Evolutionary conservation across 441 rosid species (phyloP).

Genomic region (Metrosideros polymorpha): DNA sequence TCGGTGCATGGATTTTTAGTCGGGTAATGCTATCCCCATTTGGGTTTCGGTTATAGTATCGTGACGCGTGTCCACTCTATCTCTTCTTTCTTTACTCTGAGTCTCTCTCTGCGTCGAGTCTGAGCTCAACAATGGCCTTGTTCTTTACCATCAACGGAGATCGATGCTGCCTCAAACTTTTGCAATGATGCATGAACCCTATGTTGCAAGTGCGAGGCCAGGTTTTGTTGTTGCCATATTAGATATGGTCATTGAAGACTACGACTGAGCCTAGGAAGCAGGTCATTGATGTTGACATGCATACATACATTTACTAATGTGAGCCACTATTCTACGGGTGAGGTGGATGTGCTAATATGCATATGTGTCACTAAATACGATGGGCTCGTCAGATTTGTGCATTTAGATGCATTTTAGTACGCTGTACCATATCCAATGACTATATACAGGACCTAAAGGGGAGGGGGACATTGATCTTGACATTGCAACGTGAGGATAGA

Average conservation of each 20-base stretch:
- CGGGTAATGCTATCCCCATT: fast-evolving
- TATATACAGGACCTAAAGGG: too few species aligned
- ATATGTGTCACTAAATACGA: fast-evolving
- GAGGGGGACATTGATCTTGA: too few species aligned
- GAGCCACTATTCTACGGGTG: background rate
- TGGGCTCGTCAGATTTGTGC: fast-evolving
- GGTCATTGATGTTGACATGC: fast-evolving
- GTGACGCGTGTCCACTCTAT: fast-evolving
- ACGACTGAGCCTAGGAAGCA: background rate
- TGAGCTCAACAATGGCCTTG: background rate
- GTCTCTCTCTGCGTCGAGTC: fast-evolving
- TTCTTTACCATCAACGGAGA: background rate
- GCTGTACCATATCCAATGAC: fast-evolving
- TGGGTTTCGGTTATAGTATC: fast-evolving
- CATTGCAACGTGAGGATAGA: background rate
- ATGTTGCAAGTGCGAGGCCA: background rate
- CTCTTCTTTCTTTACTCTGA: fast-evolving
- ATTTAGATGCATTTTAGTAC: fast-evolving
- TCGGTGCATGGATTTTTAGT: fast-evolving
- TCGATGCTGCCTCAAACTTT: background rate
- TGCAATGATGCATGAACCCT: fast-evolving
- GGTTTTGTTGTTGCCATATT: fast-evolving
- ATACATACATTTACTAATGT: fast-evolving
- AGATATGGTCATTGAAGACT: background rate
- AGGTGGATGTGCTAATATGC: background rate